Evolutionary conservation across 2,329 filamentous ascomycete genomes (phyloP).

Genomic region (Monosporascus sp.): DNA sequence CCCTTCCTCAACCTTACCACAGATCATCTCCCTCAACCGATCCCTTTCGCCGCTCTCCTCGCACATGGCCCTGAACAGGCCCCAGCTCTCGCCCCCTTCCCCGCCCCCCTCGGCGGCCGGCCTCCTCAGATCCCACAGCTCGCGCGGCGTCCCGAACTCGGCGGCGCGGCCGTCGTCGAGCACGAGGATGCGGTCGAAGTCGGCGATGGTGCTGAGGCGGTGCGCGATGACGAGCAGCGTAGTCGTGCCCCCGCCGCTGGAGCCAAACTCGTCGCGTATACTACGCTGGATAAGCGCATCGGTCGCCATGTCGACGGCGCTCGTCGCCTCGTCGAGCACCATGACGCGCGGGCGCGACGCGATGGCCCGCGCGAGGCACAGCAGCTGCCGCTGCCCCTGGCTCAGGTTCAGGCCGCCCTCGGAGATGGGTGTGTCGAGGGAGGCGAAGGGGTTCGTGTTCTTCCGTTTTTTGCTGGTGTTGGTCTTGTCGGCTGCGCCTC

Average conservation of each 20-base stretch:
- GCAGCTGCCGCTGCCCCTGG: conserved; percentile 70
- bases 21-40: conserved; percentile 38
- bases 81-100: conserved; percentile 26
- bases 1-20: conserved; percentile 10
- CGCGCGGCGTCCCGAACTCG: conserved; percentile 60
- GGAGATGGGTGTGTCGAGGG: conserved; percentile 57
- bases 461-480: conserved; percentile 27
- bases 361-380: conserved; percentile 69
- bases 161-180: conserved; percentile 61
- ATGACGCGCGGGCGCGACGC: conserved; percentile 69
- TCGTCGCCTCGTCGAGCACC: conserved; percentile 76
- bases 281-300: conserved; percentile 68
- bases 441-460: conserved; percentile 62
- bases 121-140: conserved; percentile 45
- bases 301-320: conserved; percentile 71
- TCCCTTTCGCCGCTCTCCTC: conserved; percentile 55
- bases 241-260: conserved; percentile 33
- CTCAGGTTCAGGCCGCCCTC: conserved; percentile 71
- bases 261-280: conserved; percentile 64
- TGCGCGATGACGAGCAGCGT: conserved; percentile 73
- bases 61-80: conserved; percentile 58
- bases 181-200: conserved; percentile 70
- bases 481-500: conserved; percentile 23
- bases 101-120: neutral
- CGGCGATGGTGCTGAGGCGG: conserved; percentile 68